phyloP scores from a whole-genome alignment of 1,284 basidiomycete species.

The Tilletia horrida region DNA sequence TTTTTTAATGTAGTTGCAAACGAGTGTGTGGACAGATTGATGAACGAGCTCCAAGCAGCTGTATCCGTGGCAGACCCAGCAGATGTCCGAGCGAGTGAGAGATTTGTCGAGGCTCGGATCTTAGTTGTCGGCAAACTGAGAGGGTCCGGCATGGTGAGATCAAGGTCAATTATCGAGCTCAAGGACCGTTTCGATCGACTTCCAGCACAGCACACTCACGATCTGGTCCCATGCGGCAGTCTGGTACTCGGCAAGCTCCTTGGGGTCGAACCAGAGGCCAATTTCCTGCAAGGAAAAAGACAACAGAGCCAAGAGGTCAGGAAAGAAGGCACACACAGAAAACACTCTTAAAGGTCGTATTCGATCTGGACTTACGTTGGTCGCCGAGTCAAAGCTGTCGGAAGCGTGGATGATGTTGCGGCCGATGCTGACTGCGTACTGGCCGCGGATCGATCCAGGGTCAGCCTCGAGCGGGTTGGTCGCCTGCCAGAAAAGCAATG shows the following conservation, averaged over 20 bases:
- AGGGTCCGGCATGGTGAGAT: no score
- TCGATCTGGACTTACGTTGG: conserved; percentile 29
- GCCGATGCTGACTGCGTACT: conserved; percentile 49
- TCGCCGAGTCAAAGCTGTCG: conserved; percentile 58
- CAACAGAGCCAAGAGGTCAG: no score
- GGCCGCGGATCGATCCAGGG: conserved; percentile 46
- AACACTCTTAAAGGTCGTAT: no score
- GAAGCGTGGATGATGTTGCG: conserved; percentile 59
- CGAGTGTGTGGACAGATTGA: no score
- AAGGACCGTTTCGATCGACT: background rate
- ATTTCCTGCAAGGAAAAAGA: conserved; percentile 54
- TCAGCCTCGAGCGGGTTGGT: conserved; percentile 47
- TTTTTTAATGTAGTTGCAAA: no score
- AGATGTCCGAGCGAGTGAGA: no score
- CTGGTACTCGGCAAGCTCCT: conserved; percentile 57
- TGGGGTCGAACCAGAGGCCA: conserved; percentile 58
- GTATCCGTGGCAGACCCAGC: no score
- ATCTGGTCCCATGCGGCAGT: conserved; percentile 22
- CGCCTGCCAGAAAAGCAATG: conserved; percentile 19
- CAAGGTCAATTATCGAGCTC: no score
- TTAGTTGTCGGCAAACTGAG: conserved; percentile 16
- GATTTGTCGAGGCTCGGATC: no score
- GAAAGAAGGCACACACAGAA: no score
- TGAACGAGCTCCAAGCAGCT: no score
- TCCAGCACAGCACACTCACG: conserved; percentile 6